These are phyloP conservation scores for Stephania japonica DNA, from an alignment of 164 flowering plant genomes.

Conservation along the genomic window DNA sequence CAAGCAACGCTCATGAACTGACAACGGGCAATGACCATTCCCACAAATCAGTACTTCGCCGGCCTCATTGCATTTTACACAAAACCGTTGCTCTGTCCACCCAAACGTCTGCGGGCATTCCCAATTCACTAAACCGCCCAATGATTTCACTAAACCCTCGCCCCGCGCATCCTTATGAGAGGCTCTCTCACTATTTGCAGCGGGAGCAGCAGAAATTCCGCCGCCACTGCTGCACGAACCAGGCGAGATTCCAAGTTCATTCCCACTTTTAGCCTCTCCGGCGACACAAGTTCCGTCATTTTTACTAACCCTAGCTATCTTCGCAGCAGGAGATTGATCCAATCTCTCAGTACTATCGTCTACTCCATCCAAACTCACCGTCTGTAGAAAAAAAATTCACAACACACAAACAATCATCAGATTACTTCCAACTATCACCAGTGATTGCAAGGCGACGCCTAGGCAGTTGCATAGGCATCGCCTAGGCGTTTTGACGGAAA, in stretches of 20 bases:
- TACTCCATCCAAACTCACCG: background rate
- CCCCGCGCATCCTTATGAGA: background rate
- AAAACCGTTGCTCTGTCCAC: constrained; percentile 22
- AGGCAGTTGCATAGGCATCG: too few species aligned
- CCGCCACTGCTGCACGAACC: background rate
- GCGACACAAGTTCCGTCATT: background rate
- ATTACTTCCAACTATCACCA: too few species aligned
- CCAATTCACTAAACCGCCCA: background rate
- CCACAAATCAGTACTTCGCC: constrained; percentile 37
- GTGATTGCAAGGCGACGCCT: too few species aligned
- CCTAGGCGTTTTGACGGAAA: too few species aligned
- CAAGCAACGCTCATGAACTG: constrained; percentile 41
- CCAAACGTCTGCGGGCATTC: constrained; percentile 8
- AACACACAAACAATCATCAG: too few species aligned
- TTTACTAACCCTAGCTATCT: background rate
- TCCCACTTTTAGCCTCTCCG: background rate
- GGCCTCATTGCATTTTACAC: constrained; percentile 32
- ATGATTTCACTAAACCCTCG: background rate
- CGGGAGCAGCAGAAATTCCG: background rate
- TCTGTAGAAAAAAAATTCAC: background rate
- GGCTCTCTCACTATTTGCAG: background rate
- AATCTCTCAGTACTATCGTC: background rate
- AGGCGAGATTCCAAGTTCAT: background rate
- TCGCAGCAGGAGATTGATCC: background rate
- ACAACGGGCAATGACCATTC: constrained; percentile 31